Percentiles rank a stretch among this genome's conserved stretches.
Conservation (phyloP, 495 filamentous ascomycete genomes). For the Aspergillus cavernicola region DNA sequence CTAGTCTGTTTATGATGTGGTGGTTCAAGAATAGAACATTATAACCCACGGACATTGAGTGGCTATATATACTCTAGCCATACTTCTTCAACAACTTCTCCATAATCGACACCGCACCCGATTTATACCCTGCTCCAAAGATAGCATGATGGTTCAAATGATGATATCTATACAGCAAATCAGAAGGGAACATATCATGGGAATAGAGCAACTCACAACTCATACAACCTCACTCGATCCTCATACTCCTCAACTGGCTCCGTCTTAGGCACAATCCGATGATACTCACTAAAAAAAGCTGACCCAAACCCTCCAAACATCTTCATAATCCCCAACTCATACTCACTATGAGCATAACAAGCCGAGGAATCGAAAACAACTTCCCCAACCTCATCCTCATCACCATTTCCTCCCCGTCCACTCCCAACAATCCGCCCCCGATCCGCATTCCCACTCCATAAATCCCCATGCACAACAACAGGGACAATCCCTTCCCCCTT, state of each 20-base stretch:
- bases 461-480: constrained; percentile 82
- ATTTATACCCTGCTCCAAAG: constrained; percentile 74
- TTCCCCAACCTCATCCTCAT: constrained; percentile 64
- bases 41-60: neutral
- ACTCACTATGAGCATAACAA: constrained; percentile 84
- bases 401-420: constrained; percentile 21
- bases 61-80: constrained; percentile 18
- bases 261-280: constrained; percentile 66
- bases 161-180: constrained; percentile 61
- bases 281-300: constrained; percentile 72
- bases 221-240: constrained; percentile 75
- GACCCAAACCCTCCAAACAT: constrained; percentile 91
- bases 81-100: constrained; percentile 66
- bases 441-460: constrained; percentile 88
- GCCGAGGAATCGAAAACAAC: constrained; percentile 80
- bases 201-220: constrained; percentile 58
- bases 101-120: constrained; percentile 73
- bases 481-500: constrained; percentile 55
- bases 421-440: constrained; percentile 56
- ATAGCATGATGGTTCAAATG: constrained; percentile 85
- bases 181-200: neutral
- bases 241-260: constrained; percentile 83
- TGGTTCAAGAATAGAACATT: no score
- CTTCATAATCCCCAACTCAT: constrained; percentile 87
- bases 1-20: no score